A percentile compares a stretch with the other conserved stretches of the same genome.
These are phyloP conservation scores for Xanthoceras sorbifolium DNA, from an alignment of 345 rosid species.

Conservation along the genomic window DNA sequence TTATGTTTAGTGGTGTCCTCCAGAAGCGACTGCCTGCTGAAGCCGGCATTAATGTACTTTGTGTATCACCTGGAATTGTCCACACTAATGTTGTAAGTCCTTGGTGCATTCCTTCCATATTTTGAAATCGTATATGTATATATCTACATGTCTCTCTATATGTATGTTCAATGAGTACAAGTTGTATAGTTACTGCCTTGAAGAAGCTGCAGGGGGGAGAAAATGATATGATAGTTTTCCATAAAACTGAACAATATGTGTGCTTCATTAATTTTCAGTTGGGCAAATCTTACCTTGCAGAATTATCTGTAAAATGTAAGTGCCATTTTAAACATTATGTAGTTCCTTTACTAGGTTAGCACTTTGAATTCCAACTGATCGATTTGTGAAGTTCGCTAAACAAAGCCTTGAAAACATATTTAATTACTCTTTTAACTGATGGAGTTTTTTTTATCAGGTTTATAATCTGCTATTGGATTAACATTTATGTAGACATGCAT, in stretches of 20 bases:
- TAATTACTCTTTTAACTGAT: not conserved
- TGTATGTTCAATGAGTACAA: not conserved
- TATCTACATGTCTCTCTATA: not conserved
- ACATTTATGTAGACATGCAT: not conserved
- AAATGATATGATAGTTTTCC: not conserved
- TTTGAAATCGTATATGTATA: not conserved
- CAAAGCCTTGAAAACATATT: not conserved
- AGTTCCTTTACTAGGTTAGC: not conserved
- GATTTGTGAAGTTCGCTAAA: not conserved
- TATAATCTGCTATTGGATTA: not conserved
- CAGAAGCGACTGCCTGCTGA: constrained; percentile 85
- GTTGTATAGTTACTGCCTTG: constrained; percentile 9
- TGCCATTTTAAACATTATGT: not conserved
- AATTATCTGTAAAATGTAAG: not conserved
- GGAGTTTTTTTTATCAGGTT: not conserved
- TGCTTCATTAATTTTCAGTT: not conserved
- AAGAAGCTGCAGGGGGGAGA: not conserved
- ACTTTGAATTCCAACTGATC: not conserved
- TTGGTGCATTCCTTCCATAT: constrained; percentile 16
- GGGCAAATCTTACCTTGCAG: not conserved
- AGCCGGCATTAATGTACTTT: constrained; percentile 81
- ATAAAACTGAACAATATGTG: not conserved
- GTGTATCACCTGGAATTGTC: constrained; percentile 90
- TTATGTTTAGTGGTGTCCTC: constrained; percentile 91
- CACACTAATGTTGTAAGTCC: constrained; percentile 92